Evolutionary conservation across 1,139 yeast genomes (phyloP).

Genomic region (Yamadazyma dendronema): DNA sequence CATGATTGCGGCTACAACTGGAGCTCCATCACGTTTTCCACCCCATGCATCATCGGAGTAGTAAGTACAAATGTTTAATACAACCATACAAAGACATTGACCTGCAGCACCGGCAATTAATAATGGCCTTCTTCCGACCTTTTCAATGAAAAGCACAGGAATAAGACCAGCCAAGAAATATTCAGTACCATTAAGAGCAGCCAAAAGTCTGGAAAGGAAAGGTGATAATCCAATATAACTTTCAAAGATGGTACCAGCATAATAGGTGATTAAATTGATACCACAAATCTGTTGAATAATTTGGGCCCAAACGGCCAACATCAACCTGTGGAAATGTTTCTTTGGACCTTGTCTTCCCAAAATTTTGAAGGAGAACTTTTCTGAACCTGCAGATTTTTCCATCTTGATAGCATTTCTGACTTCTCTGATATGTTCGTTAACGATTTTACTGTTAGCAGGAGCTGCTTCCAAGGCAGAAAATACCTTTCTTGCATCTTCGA

Average conservation of each 20-base stretch:
- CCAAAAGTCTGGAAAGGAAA: constrained; percentile 34
- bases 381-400: constrained; percentile 24
- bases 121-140: constrained; percentile 52
- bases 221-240: constrained; percentile 39
- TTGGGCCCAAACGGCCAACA: constrained; percentile 48
- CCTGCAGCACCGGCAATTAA: constrained; percentile 55
- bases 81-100: constrained; percentile 34
- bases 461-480: constrained; percentile 43
- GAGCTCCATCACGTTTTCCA: constrained; percentile 20
- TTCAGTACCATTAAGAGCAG: constrained; percentile 38
- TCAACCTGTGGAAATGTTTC: constrained; percentile 47
- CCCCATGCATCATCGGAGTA: constrained; percentile 22
- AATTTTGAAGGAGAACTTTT: constrained; percentile 22
- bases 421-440: constrained; percentile 30
- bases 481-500: constrained; percentile 48
- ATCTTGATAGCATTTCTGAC: constrained; percentile 27
- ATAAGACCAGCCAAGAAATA: constrained; percentile 43
- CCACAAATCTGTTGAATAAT: constrained; percentile 46
- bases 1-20: constrained; percentile 36
- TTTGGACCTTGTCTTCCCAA: constrained; percentile 39
- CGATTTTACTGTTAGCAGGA: constrained; percentile 24
- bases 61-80: constrained; percentile 29
- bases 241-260: constrained; percentile 48
- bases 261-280: constrained; percentile 35
- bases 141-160: constrained; percentile 48